Base-by-base conservation (phyloP, 2,329 filamentous ascomycete species). In the Penicillium sumatraense region DNA sequence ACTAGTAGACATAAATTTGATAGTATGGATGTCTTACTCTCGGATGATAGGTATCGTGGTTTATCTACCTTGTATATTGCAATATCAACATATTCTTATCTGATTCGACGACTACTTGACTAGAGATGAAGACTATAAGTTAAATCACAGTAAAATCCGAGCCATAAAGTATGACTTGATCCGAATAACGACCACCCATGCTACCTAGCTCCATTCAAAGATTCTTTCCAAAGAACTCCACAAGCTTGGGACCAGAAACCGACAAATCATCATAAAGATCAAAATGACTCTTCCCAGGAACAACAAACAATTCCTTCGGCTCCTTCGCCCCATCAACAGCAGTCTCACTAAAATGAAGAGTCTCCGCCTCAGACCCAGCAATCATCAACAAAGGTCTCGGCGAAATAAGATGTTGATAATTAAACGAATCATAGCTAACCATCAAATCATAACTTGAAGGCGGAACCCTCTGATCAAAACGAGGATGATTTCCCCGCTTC, bases 261-360 rank as follows among this genome's bases (percentile, higher is more conserved):
- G 16, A 11, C 36, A 38, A 5, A 10, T 51, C 33, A 20, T 54
- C 52, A 50, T 54, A 54, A 11, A 54, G 40, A 16, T 74, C 72
- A 1, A 66, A 66, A 53, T 74, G 71, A 0, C 63, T 68, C 9
- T 65, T 58, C 2, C 67, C 65, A 1, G 63, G 35, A 1, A 74
- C 50, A 56, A 69, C 66, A 14, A 68, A 13, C 41, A 74, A 21
- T 47, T 74, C 70, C 61, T 72, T 73, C 2, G 72, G 73, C 48
- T 74, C 67, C 29, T 24, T 40, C 5, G 60, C 63, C 24, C 48
- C 48, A 14, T 26, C 47, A 18, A 58, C 47, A 14, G 24, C 60
- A 24, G 58, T 50, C 45, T 62, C 54, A 29, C 55, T 61, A 20
- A 54, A 59, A 42, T 51, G 54, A 31, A 41, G 50, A 7, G 63